These are phyloP conservation scores for Alternaria sp. DNA, from an alignment of 2,329 filamentous ascomycete genomes.

Conservation along the genomic window DNA sequence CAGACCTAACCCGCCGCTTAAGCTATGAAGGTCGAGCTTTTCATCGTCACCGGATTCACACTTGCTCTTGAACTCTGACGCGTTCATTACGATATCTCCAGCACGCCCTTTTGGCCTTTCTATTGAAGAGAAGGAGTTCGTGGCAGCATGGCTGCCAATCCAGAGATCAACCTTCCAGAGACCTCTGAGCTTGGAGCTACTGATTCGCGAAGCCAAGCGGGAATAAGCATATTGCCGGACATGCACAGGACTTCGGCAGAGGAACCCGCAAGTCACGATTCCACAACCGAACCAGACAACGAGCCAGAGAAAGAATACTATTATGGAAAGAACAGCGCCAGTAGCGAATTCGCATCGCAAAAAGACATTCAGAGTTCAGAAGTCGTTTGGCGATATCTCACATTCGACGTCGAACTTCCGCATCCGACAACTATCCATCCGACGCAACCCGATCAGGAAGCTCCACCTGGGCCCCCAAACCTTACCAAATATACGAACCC, in stretches of 20 bases:
- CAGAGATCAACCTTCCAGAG: conserved; percentile 47
- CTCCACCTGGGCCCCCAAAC: conserved; percentile 68
- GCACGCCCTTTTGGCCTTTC: neutral
- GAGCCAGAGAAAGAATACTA: conserved; percentile 26
- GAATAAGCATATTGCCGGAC: conserved; percentile 39
- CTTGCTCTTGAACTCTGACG: conserved; percentile 1
- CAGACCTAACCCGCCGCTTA: conserved; percentile 15
- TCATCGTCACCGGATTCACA: conserved; percentile 10
- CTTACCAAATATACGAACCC: conserved; percentile 73
- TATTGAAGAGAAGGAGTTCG: conserved; percentile 1
- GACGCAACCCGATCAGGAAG: conserved; percentile 41
- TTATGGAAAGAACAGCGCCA: conserved; percentile 24
- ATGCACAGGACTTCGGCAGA: conserved; percentile 4
- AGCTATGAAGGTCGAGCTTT: conserved; percentile 15
- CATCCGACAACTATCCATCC: conserved; percentile 51
- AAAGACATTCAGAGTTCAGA: conserved; percentile 28
- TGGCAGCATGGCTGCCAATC: conserved; percentile 45
- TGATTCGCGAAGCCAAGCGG: conserved; percentile 26
- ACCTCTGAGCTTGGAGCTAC: conserved; percentile 25
- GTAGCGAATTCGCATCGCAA: conserved; percentile 11
- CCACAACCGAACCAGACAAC: conserved; percentile 17
- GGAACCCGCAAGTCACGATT: conserved; percentile 14
- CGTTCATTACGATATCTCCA: conserved; percentile 9
- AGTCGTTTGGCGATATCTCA: conserved; percentile 68
- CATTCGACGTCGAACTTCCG: conserved; percentile 68